Percentiles rank a stretch among this genome's conserved stretches.
These are phyloP conservation scores for Mycena kentingensis DNA, from an alignment of 768 basidiomycete species.

Conservation along the genomic window DNA sequence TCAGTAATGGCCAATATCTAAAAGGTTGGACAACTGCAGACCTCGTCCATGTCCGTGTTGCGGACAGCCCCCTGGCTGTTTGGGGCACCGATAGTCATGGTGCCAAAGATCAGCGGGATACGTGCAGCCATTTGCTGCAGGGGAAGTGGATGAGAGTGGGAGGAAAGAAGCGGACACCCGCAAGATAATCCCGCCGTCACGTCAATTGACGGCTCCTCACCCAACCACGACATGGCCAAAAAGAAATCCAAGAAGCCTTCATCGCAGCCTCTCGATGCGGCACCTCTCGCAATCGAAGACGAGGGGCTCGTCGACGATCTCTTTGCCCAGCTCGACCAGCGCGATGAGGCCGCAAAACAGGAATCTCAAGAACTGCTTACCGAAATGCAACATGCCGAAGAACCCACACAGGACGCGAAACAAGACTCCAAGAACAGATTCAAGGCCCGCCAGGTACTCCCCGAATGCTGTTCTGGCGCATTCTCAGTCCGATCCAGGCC, in stretches of 20 bases:
- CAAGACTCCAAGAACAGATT: slow-evolving; percentile 65
- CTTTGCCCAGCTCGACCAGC: slow-evolving; percentile 71
- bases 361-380: slow-evolving; percentile 52
- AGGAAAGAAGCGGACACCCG: neutral
- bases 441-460: slow-evolving; percentile 66
- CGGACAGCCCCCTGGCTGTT: slow-evolving; percentile 2
- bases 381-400: slow-evolving; percentile 45
- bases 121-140: slow-evolving; percentile 33
- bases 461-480: neutral
- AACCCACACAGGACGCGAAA: slow-evolving; percentile 39
- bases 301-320: slow-evolving; percentile 74
- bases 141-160: slow-evolving; percentile 6
- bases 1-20: slow-evolving; percentile 24
- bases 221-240: slow-evolving; percentile 48
- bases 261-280: slow-evolving; percentile 32
- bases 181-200: neutral
- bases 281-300: slow-evolving; percentile 42
- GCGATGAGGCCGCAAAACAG: slow-evolving; percentile 50
- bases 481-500: slow-evolving; percentile 45
- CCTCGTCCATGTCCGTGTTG: slow-evolving; percentile 10
- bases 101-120: slow-evolving; percentile 42
- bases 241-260: slow-evolving; percentile 55
- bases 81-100: slow-evolving; percentile 15
- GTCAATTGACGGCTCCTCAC: slow-evolving; percentile 8
- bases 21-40: neutral